phyloP scores from a whole-genome alignment of 2,329 filamentous ascomycete species.

The Aspergillus sergii region DNA sequence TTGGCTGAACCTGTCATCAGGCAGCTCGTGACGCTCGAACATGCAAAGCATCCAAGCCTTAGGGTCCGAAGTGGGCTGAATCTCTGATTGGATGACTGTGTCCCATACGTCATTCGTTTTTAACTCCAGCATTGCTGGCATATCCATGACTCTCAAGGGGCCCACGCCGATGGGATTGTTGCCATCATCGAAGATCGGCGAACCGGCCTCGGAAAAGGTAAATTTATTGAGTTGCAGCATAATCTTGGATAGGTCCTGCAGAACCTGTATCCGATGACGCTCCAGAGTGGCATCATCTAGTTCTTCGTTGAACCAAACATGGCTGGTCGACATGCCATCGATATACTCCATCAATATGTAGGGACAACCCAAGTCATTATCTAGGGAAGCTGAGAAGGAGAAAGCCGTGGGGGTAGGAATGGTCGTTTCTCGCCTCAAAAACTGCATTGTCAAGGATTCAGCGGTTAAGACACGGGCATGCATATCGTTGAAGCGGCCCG shows the following conservation, averaged over 20 bases:
- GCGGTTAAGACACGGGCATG: neutral
- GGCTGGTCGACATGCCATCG: neutral
- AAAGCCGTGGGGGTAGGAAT: neutral
- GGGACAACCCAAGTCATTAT: neutral
- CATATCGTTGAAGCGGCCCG: neutral
- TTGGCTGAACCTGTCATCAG: neutral
- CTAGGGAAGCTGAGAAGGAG: neutral
- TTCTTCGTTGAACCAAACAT: too few species aligned
- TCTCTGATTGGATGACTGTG: neutral
- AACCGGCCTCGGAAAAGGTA: neutral
- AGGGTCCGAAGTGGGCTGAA: neutral
- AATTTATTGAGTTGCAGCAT: neutral
- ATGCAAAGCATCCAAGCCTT: neutral
- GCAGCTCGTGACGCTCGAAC: neutral
- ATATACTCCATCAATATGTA: neutral
- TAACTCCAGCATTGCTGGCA: neutral
- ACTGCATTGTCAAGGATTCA: neutral
- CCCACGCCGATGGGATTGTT: neutral
- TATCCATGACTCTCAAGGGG: neutral
- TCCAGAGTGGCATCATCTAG: neutral
- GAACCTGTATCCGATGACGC: neutral
- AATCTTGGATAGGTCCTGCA: neutral
- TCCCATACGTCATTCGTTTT: neutral
- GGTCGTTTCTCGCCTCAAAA: neutral
- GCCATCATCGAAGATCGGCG: neutral